Base-by-base conservation (phyloP, 331 rosid species). In the Cydonia oblonga region DNA sequence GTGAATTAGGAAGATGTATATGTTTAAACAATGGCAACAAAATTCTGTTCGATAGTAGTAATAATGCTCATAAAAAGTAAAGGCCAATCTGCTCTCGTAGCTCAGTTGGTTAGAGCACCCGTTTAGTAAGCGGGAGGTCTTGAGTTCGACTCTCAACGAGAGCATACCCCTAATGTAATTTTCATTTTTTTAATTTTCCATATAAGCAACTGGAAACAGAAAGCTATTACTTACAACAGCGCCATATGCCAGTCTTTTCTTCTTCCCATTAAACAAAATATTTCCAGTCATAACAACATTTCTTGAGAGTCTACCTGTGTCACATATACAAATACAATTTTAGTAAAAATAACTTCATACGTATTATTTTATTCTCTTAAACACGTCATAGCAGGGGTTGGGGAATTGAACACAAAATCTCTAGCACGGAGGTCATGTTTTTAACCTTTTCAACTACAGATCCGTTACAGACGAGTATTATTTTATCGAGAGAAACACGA, bases 231-330 rank as follows among this genome's bases (percentile, higher is more conserved):
- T 91, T 83, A 93, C 98, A 81, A 91, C 89, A 75, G 74, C 83
- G 70, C 97, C 98, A 70, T 84, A 85, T 32, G 89, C 97, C 3
- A 86, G 76, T 76, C 83, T 75, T 81, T 86, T 87, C 81, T 93
- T 93, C 91, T 87, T 91, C 49, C 98, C 98, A 79, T 93, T 91
- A 71, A 93, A 87, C 77, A 86, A 81, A 75, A 91, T 85, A 78
- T 81, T 89, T 79, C 98, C 98, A 32, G 97, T 89, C 97, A 91
- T 86, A 62, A 90, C 88, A 67, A 91, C 97, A 77, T 93, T 86
- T 85, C 85, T 85, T 62, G 98, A 86, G 61, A 93, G 92, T 60
- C 96, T 87, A 65, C 97, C 98, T 93, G 96, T 46, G 15, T 49
- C 79, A 69, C 49, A 56, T 23, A 29, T 49, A 11, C 66, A 65